Evolutionary conservation across 805 yeast genomes (phyloP).

Genomic region (Suhomyces pyralidae): DNA sequence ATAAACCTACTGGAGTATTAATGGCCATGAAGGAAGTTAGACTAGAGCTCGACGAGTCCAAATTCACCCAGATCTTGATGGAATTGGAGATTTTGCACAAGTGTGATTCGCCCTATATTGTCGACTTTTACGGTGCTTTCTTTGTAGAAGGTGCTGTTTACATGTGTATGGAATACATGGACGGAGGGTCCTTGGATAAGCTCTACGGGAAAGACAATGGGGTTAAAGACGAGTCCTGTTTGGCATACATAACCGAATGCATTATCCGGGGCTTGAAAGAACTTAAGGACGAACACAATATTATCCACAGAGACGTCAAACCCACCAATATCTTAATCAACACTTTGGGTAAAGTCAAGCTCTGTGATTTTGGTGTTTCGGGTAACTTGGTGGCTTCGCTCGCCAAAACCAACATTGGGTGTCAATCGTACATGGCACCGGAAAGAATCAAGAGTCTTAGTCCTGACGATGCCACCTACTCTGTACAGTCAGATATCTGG

Average conservation of each 20-base stretch:
- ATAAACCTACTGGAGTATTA: slow-evolving; percentile 83
- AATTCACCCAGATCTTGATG: slow-evolving; percentile 92
- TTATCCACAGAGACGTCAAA: slow-evolving; percentile 94
- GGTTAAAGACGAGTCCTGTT: slow-evolving; percentile 65
- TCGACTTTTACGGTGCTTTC: slow-evolving; percentile 96
- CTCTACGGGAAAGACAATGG: slow-evolving; percentile 65
- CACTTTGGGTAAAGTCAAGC: slow-evolving; percentile 78
- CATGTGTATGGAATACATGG: slow-evolving; percentile 98
- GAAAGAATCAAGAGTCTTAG: slow-evolving; percentile 78
- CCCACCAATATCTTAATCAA: slow-evolving; percentile 91
- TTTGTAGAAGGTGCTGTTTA: slow-evolving; percentile 97
- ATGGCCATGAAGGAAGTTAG: slow-evolving; percentile 99
- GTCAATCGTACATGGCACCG: slow-evolving; percentile 99
- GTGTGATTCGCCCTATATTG: slow-evolving; percentile 86
- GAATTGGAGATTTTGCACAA: slow-evolving; percentile 91
- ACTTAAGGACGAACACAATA: slow-evolving; percentile 85
- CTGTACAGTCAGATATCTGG: slow-evolving; percentile 96
- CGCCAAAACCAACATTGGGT: slow-evolving; percentile 94
- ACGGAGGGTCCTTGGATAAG: slow-evolving; percentile 90
- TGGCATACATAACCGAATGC: slow-evolving; percentile 75
- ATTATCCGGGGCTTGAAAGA: slow-evolving; percentile 80
- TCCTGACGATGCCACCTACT: slow-evolving; percentile 77
- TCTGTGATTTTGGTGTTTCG: slow-evolving; percentile 95
- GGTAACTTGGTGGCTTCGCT: slow-evolving; percentile 93
- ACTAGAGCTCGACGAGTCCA: slow-evolving; percentile 88